Conservation (phyloP, 2,329 filamentous ascomycete genomes). For the Colletotrichum cereale region DNA sequence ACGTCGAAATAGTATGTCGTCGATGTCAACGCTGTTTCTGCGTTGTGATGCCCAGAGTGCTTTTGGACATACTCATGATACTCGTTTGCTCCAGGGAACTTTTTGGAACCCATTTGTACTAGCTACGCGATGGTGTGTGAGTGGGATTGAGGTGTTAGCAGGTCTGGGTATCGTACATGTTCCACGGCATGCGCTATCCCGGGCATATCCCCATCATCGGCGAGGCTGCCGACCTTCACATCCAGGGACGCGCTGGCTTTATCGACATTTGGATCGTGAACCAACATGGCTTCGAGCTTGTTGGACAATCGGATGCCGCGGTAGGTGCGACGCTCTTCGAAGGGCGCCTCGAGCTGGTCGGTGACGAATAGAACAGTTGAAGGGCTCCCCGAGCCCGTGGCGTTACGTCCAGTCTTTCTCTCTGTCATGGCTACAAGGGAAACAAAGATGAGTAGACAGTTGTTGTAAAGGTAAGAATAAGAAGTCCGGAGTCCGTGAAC, state of each 20-base stretch:
- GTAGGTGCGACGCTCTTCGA: background rate
- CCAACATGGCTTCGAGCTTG: conserved; percentile 87
- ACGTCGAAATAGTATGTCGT: conserved; percentile 99
- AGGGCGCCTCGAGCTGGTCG: background rate
- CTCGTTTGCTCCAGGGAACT: conserved; percentile 95
- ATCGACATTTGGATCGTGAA: conserved; percentile 94
- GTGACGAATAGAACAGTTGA: no score
- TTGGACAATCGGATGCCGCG: conserved; percentile 87
- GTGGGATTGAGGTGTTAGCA: background rate
- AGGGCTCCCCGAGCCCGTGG: no score
- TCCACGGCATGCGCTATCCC: conserved; percentile 97
- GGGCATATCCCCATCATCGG: conserved; percentile 88
- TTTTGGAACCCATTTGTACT: conserved; percentile 98
- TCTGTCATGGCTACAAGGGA: no score
- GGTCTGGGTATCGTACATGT: conserved; percentile 67
- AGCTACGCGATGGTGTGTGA: conserved; percentile 58
- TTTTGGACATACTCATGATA: conserved; percentile 93
- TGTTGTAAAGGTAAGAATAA: no score
- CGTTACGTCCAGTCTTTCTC: no score
- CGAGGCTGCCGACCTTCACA: conserved; percentile 95
- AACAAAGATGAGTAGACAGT: no score
- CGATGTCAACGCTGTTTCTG: conserved; percentile 91
- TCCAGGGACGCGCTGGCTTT: conserved; percentile 96
- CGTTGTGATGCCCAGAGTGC: conserved; percentile 92
- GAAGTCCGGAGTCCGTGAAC: no score